Percentiles rank a stretch among this genome's conserved stretches.
Evolutionary conservation across 345 rosid species (phyloP).

Genomic region (Eucalyptus marginata): DNA sequence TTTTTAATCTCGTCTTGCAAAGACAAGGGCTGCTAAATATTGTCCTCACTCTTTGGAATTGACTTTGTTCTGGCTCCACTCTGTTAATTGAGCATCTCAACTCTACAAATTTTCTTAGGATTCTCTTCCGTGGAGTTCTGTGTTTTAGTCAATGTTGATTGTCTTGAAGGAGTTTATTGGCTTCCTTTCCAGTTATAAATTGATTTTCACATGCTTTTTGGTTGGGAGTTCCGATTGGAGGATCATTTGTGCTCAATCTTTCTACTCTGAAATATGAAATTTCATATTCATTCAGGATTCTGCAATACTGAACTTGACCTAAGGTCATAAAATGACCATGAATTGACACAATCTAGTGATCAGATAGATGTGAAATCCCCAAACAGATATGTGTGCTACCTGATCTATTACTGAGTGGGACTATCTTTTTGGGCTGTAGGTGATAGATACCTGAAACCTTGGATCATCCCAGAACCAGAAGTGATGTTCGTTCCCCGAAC

Average conservation of each 20-base stretch:
- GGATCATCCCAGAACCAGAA: slow-evolving; percentile 95
- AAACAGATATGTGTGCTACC: background rate
- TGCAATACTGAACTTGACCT: background rate
- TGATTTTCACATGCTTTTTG: background rate
- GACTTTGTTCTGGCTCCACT: background rate
- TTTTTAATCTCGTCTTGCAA: background rate
- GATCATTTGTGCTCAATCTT: background rate
- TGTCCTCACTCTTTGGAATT: background rate
- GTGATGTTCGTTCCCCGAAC: slow-evolving; percentile 70
- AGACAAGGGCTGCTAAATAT: background rate
- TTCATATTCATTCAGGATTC: background rate
- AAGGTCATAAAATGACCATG: background rate
- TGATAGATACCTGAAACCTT: slow-evolving; percentile 89
- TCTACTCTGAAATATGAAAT: background rate
- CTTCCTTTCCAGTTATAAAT: background rate
- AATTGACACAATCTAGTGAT: background rate
- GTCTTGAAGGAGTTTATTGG: background rate
- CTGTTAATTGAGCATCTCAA: background rate
- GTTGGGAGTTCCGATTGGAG: background rate
- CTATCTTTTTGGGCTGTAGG: slow-evolving; percentile 33
- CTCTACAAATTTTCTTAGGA: background rate
- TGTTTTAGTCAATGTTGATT: background rate
- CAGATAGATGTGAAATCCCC: background rate
- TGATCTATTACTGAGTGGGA: background rate
- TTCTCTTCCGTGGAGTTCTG: background rate